Conservation (phyloP, 768 basidiomycete species). For the Neoboletus brunneissimus region DNA sequence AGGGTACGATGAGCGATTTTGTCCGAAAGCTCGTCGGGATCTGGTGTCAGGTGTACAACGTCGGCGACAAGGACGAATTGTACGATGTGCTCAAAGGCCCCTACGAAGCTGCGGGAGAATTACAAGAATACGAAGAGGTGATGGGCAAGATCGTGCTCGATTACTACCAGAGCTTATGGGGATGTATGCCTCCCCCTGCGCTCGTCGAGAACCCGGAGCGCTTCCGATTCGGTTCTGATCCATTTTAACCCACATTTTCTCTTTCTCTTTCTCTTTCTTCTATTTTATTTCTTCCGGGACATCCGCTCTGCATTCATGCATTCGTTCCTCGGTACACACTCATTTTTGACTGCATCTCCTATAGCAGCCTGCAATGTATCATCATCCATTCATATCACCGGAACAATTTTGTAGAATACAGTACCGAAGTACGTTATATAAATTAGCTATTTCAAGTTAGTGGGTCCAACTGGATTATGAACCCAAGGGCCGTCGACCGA, state of each 20-base stretch:
- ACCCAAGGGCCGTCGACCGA: background rate
- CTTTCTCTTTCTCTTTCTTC: too few relatives aligned
- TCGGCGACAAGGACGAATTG: conserved; percentile 20
- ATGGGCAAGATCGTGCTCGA: conserved; percentile 8
- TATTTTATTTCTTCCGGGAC: background rate
- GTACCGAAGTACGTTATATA: background rate
- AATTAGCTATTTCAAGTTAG: background rate
- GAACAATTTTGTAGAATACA: conserved; percentile 6
- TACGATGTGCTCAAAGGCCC: conserved; percentile 18
- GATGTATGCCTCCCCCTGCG: conserved; percentile 9
- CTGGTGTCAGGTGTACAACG: conserved; percentile 29
- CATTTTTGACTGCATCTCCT: background rate
- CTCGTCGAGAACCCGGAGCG: conserved; percentile 4
- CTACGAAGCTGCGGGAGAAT: conserved; percentile 26
- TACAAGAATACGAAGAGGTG: conserved; percentile 20
- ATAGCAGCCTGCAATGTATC: background rate
- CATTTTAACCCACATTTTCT: background rate
- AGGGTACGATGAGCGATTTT: conserved; percentile 31
- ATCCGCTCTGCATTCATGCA: background rate
- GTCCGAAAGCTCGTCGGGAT: conserved; percentile 25
- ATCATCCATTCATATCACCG: background rate
- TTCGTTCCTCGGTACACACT: background rate
- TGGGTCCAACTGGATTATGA: background rate
- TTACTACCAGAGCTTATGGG: conserved; percentile 30
- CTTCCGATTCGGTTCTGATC: conserved; percentile 2